Base-by-base conservation (phyloP, 163 green algal species). In the Coccomyxa subellipsoidea region DNA sequence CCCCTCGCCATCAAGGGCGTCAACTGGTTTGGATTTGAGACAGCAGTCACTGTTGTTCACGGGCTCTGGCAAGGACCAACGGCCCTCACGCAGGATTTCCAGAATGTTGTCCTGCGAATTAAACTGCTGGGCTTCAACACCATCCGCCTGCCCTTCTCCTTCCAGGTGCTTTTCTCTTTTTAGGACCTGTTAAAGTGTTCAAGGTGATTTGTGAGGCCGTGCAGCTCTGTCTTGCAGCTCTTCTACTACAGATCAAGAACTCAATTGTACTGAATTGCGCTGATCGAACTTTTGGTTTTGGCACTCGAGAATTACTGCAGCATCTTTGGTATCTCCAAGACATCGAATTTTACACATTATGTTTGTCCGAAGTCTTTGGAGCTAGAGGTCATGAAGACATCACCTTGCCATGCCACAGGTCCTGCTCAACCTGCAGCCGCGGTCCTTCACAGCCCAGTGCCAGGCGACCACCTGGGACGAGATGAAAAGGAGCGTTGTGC, bases 41-140 rank as follows among this genome's bases (percentile, higher is more conserved):
- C 38, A 31, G 37, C 36, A 12, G n/a, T n/a, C 31, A 80, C 76
- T 27, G 29, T 70, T 9, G 38, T 80, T 7, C 31, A 66, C 4
- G 76, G 76, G 8, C 78, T 77, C 18, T 82, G 69, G 78, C 35
- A 37, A 7, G 70, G 70, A 27, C 31, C 32, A 2, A 77, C 32
- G 12, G 32, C 32, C 0, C 70, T 82, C 27, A 59, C 76, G 36
- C 76, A 80, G 36, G 89, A 93, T 36, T 87, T 93, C 84, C 79
- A 81, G 18, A 80, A 59, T 7, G 79, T 92, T 25, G 85, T 90
- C 34, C 80, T 85, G 18, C 84, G 88, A 36, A 86, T 91, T 36
- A 82, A 88, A 76, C 84, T 92, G 29, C 80, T 93, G 35, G 89
- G 89, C 69, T 93, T 92, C 87, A 93, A 93, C 66, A 82, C 89